Conservation (phyloP, 2,329 filamentous ascomycete species). For the Colletotrichum aenigma region DNA sequence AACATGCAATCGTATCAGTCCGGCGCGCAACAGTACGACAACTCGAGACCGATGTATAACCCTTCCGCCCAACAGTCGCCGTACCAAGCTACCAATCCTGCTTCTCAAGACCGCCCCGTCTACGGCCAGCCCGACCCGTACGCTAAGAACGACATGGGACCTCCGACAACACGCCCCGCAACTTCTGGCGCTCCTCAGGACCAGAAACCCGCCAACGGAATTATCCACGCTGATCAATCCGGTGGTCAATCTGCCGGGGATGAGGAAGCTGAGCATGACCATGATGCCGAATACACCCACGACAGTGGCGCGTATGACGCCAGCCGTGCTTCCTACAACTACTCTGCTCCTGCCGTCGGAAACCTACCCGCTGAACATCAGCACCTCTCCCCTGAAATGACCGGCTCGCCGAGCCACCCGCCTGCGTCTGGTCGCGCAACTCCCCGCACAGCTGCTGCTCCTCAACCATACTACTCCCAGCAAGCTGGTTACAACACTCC, state of each 20-base stretch:
- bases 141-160: constrained; percentile 87
- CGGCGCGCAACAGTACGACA: constrained; percentile 74
- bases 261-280: constrained; percentile 75
- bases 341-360: constrained; percentile 71
- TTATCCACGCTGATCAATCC: constrained; percentile 60
- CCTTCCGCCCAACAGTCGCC: constrained; percentile 71
- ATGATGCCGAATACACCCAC: constrained; percentile 86
- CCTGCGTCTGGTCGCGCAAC: constrained; percentile 84
- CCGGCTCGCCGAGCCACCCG: constrained; percentile 79
- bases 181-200: constrained; percentile 65
- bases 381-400: constrained; percentile 83
- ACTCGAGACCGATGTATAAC: constrained; percentile 79
- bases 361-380: constrained; percentile 73
- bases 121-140: constrained; percentile 72
- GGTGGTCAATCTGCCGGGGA: constrained; percentile 60
- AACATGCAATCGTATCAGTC: constrained; percentile 80
- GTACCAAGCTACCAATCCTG: constrained; percentile 68
- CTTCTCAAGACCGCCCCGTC: constrained; percentile 65
- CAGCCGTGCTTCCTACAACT: constrained; percentile 77
- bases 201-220: constrained; percentile 68
- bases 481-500: constrained; percentile 77
- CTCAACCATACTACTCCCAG: constrained; percentile 75
- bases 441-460: constrained; percentile 75
- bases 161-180: constrained; percentile 68
- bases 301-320: constrained; percentile 76